phyloP scores from a whole-genome alignment of 495 filamentous ascomycete genomes.

The Amorphotheca resinae region DNA sequence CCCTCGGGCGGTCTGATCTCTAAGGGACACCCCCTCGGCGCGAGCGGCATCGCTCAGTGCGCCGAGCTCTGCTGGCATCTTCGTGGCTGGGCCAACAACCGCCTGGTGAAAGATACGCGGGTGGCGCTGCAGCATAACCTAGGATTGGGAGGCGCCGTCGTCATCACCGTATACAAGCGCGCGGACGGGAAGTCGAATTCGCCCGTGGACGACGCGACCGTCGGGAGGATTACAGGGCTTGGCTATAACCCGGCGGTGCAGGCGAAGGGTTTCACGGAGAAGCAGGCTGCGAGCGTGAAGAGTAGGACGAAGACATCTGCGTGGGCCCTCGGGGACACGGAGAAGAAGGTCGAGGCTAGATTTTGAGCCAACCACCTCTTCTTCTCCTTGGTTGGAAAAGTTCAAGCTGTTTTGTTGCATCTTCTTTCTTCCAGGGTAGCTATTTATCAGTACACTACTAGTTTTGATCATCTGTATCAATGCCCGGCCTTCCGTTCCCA shows the following conservation, averaged over 20 bases:
- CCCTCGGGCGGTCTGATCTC: constrained; percentile 89
- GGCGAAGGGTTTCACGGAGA: constrained; percentile 71
- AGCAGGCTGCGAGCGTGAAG: constrained; percentile 57
- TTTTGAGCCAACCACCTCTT: constrained; percentile 28
- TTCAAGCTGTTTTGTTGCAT: no score
- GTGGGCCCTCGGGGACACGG: constrained; percentile 64
- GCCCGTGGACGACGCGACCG: constrained; percentile 40
- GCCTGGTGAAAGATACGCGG: constrained; percentile 52
- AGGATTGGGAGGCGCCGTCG: constrained; percentile 81
- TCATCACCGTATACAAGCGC: constrained; percentile 84
- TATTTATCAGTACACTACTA: no score
- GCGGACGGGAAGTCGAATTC: constrained; percentile 58
- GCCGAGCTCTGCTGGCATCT: constrained; percentile 95
- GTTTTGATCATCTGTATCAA: no score
- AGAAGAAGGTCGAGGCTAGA: constrained; percentile 50
- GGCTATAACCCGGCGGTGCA: constrained; percentile 92
- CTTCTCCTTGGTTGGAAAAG: no score
- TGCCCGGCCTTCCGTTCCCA: no score
- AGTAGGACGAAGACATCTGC: constrained; percentile 55
- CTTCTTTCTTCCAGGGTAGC: no score
- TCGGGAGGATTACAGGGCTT: constrained; percentile 51
- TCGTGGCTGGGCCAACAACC: constrained; percentile 91
- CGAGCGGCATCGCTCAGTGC: constrained; percentile 87
- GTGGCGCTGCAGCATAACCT: constrained; percentile 87
- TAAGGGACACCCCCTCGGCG: constrained; percentile 92